These are phyloP conservation scores for Boletus barrowsii DNA, from an alignment of 768 basidiomycete species.

Conservation along the genomic window DNA sequence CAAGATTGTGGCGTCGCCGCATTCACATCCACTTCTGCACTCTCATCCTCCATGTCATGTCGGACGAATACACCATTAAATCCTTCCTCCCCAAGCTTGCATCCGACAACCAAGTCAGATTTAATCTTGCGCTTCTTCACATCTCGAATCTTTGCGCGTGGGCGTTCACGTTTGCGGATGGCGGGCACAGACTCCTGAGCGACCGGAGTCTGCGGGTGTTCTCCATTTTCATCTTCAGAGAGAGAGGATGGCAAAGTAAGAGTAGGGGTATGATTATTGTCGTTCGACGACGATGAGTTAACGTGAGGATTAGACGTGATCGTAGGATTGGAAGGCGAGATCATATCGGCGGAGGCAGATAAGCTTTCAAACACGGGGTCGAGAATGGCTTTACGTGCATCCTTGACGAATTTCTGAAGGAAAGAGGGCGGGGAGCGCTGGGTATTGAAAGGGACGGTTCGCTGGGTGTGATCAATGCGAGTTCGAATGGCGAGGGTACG, in stretches of 20 bases:
- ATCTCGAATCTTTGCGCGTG: slow-evolving; percentile 52
- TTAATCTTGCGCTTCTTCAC: slow-evolving; percentile 52
- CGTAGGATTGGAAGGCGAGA: slow-evolving; percentile 25
- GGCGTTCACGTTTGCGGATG: slow-evolving; percentile 37
- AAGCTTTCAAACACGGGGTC: slow-evolving; percentile 38
- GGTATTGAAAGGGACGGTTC: slow-evolving; percentile 36
- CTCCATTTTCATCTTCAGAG: slow-evolving; percentile 35
- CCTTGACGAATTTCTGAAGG: slow-evolving; percentile 57
- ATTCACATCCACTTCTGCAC: slow-evolving; percentile 55
- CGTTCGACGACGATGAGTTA: slow-evolving; percentile 23
- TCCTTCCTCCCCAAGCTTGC: slow-evolving; percentile 27
- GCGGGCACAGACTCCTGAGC: slow-evolving; percentile 17
- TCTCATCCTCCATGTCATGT: slow-evolving; percentile 58
- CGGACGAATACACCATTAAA: slow-evolving; percentile 50
- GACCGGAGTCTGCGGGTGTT: slow-evolving; percentile 2
- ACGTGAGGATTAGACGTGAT: slow-evolving; percentile 25
- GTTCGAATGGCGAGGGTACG: slow-evolving; percentile 42
- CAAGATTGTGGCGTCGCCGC: slow-evolving; percentile 30
- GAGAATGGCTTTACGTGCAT: slow-evolving; percentile 48
- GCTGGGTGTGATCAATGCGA: slow-evolving; percentile 36
- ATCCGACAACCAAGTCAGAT: slow-evolving; percentile 31
- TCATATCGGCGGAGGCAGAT: slow-evolving; percentile 14
- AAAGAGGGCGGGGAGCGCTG: slow-evolving; percentile 48
- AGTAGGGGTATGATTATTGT: slow-evolving; percentile 15
- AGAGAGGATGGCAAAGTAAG: slow-evolving; percentile 23